Evolutionary conservation across 2,329 filamentous ascomycete species (phyloP).

Genomic region (Neoarthrinium moseri): DNA sequence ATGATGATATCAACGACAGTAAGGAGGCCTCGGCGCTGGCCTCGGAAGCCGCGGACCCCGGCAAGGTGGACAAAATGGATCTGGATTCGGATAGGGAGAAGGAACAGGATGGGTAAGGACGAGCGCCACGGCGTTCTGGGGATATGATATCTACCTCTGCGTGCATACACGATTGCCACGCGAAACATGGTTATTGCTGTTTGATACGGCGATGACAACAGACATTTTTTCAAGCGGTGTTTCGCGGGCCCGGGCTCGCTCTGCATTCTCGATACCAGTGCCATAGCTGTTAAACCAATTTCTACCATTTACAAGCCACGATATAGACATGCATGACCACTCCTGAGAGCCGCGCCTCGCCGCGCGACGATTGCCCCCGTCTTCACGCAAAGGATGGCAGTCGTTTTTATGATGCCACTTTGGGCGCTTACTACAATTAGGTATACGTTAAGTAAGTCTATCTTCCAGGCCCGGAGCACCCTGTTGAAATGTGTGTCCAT

Average conservation of each 20-base stretch:
- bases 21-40: slow-evolving; percentile 14
- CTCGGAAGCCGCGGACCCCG: slow-evolving; percentile 15
- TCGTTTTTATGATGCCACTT: too few relatives aligned
- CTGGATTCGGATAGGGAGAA: slow-evolving; percentile 27
- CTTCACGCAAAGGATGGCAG: too few relatives aligned
- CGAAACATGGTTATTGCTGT: too few relatives aligned
- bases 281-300: too few relatives aligned
- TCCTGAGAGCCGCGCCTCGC: too few relatives aligned
- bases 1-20: neutral
- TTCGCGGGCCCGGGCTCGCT: too few relatives aligned
- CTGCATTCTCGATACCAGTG: too few relatives aligned
- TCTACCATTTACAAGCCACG: too few relatives aligned
- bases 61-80: slow-evolving; percentile 27
- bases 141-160: neutral
- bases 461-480: slow-evolving; percentile 7
- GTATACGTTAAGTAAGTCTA: slow-evolving; percentile 10
- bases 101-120: slow-evolving; percentile 4
- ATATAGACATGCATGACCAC: too few relatives aligned
- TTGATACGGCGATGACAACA: too few relatives aligned
- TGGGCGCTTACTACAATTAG: slow-evolving; percentile 11
- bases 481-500: slow-evolving; percentile 10
- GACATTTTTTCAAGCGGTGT: too few relatives aligned
- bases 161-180: slow-evolving; percentile 4
- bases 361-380: too few relatives aligned
- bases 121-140: neutral